Conservation (phyloP, 225 moss, liverwort and hornwort genomes). For the Sphagnum contortum region DNA sequence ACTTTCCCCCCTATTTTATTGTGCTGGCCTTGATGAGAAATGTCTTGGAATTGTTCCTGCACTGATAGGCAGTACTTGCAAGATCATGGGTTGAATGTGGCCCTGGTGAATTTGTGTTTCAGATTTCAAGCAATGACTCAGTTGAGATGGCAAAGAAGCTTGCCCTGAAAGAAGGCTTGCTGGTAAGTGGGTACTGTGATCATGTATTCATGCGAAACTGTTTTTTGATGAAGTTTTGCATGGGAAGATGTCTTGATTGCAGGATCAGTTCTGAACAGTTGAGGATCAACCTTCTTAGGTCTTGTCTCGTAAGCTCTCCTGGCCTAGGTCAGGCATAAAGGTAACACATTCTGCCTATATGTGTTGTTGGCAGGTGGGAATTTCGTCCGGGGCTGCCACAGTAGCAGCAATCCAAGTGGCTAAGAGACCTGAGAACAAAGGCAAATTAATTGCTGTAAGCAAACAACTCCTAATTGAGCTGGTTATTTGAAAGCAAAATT, state of each 20-base stretch:
- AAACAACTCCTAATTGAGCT: no score
- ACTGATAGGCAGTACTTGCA: no score
- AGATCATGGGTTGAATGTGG: no score
- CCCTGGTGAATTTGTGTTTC: background rate
- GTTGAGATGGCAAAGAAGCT: slow-evolving; percentile 98
- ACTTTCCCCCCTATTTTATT: no score
- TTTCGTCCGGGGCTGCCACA: slow-evolving; percentile 95
- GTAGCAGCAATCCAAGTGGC: slow-evolving; percentile 82
- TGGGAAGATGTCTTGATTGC: no score
- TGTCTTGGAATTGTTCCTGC: no score
- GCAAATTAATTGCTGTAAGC: slow-evolving; percentile 75
- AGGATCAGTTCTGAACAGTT: no score
- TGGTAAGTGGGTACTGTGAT: slow-evolving; percentile 27
- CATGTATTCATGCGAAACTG: background rate
- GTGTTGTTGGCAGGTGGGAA: slow-evolving; percentile 63
- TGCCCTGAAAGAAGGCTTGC: slow-evolving; percentile 90
- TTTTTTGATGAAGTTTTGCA: background rate
- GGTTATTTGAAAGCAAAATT: no score
- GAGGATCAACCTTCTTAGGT: no score
- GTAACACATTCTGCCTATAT: background rate
- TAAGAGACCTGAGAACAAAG: slow-evolving; percentile 95
- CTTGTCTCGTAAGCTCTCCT: no score
- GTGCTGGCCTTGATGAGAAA: no score
- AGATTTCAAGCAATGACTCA: slow-evolving; percentile 89
- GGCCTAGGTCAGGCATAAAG: background rate